Base-by-base conservation (phyloP, 768 basidiomycete genomes). In the Phanerochaete sordida region DNA sequence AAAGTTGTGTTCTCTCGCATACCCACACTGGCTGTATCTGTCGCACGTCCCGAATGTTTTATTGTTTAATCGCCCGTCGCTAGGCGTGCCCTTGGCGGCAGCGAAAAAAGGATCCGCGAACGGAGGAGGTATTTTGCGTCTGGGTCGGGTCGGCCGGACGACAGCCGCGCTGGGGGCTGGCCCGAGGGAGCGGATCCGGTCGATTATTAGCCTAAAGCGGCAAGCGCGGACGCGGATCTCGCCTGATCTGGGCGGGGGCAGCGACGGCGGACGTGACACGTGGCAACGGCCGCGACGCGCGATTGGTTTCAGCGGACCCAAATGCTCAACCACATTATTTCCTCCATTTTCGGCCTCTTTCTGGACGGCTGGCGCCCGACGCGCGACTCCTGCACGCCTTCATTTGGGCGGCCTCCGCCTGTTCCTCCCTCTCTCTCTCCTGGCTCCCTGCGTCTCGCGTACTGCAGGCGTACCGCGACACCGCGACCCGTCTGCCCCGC, bases 301-400 rank as follows among this genome's bases (percentile, higher is more conserved):
- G 30, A 57, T 53, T 54, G 31, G 66, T 71, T 67, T 68, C 67
- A 68, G 63, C 61, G 63, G 59, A 68, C 60, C 68, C 68, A 67
- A 35, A 27, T 33, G 49, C 46, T 57, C 60, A 58, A 44, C 27
- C 33, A 19, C 56, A 60, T 63, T 61, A 64, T 64, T 61, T 64
- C 60, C 43, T 50, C 33, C 49, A 63, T 62, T 66, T 68, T 66
- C 46, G 59, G 50, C 35, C 61, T 54, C 59, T 64, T 68, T 68
- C 65, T 56, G 60, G 59, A 58, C 47, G 57, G 56, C 63, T 61
- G 60, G 61, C 57, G 28, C 57, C 11, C 48, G 48, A 21, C 60
- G 53, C 26, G 48, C 33, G 33, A n/a, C 27, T 28, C 30, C n/a
- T 44, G 49, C 49, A 51, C 45, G 33, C 13, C 33, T 19, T 19